These are phyloP conservation scores for Wickerhamiella azymoides DNA, from an alignment of 805 yeast species.

Conservation along the genomic window DNA sequence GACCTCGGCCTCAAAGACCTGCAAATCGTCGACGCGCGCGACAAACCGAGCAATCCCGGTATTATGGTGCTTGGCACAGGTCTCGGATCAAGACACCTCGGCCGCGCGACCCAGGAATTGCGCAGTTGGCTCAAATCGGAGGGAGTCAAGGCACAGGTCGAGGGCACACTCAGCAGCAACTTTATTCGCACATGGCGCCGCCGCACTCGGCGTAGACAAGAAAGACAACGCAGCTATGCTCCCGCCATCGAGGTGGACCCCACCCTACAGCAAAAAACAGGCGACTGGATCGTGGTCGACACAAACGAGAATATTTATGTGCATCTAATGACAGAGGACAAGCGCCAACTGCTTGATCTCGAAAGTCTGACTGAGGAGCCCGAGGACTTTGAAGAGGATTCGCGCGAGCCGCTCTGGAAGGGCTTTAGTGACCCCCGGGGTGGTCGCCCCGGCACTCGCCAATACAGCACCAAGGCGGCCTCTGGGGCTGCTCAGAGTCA, in stretches of 20 bases:
- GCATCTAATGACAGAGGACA: slow-evolving; percentile 58
- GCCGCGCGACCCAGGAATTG: slow-evolving; percentile 51
- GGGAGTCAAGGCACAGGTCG: slow-evolving; percentile 38
- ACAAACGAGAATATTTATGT: slow-evolving; percentile 50
- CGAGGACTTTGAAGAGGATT: slow-evolving; percentile 3
- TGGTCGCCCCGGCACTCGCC: not conserved
- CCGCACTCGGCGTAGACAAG: slow-evolving; percentile 37
- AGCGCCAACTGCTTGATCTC: slow-evolving; percentile 58
- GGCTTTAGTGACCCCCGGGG: not conserved
- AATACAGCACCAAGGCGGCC: not conserved
- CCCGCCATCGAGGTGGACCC: slow-evolving; percentile 42
- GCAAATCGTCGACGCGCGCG: slow-evolving; percentile 47
- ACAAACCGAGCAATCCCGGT: slow-evolving; percentile 23
- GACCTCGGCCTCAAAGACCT: slow-evolving; percentile 58
- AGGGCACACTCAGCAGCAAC: slow-evolving; percentile 56
- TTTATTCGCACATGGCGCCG: slow-evolving; percentile 38
- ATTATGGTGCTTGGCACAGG: slow-evolving; percentile 59
- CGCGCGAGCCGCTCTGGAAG: not conserved
- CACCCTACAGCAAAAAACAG: slow-evolving; percentile 31
- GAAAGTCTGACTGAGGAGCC: slow-evolving; percentile 19
- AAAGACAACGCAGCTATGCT: slow-evolving; percentile 36
- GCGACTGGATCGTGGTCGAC: slow-evolving; percentile 77
- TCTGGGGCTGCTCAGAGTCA: too few relatives aligned
- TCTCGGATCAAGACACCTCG: slow-evolving; percentile 60
- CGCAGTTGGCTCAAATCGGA: slow-evolving; percentile 43